Base-by-base conservation (phyloP, 2,329 filamentous ascomycete species). In the Orbilia blumenaviensis region DNA sequence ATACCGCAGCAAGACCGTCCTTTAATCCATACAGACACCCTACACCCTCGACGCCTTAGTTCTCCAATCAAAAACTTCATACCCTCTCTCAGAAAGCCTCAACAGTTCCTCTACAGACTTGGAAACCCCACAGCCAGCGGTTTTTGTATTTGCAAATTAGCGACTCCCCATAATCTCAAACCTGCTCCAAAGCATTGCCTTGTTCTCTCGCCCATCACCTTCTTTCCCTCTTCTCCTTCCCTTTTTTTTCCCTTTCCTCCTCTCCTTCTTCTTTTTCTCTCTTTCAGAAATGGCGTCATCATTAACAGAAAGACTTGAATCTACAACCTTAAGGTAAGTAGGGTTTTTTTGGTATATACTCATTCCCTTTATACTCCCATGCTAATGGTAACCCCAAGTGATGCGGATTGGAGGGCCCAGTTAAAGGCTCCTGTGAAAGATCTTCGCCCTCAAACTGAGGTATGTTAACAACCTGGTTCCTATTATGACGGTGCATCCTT, bases 401-500 rank as follows among this genome's bases (percentile, higher is more conserved):
- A 84, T 77, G 88, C 89, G 29, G 89, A 93, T 82, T 94, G 92
- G 92, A 92, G 92, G 84, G 87, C 89, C 81, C 88, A 84, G 75
- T 84, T 94, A 73, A 92, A 91, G 79, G 83, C 91, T 74, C 92
- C 92, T 62, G 84, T 87, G 68, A 92, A 90, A 83, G 92, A 95
- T 82, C 89, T 86, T 80, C 88, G 92, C 84, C 89, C 91, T 80
- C 92, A 95, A 84, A 95, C 92, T 78, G 92, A 94, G 86, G 91
- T 92, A 83, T 74, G 83, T 56, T 56, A 32, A 46, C 18, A 38
- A 29, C 52, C 34, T 14, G 3, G n/a, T 44, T 10, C 29, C 64
- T 18, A 14, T n/a, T 14, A 58, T 4, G 7, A 21, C 14, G 12
- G 21, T 9, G 14, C 21, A 9, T 25, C 48, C 10, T 1, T 46